Base-by-base conservation (phyloP, 208 protist species). In the Crithidia sp. region DNA sequence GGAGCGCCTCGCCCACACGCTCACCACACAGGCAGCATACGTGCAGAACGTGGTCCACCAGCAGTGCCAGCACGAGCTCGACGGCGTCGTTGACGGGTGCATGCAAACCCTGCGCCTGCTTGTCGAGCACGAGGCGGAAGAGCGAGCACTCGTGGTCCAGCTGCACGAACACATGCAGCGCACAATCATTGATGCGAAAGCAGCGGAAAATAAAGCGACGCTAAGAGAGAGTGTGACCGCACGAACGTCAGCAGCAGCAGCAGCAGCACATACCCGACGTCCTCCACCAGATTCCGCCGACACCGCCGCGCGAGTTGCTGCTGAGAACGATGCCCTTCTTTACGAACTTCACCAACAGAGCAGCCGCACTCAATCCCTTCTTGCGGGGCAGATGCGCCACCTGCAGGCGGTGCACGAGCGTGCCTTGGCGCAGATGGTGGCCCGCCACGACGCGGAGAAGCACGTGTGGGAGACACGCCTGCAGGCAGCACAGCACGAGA, bases 381-480 rank as follows among this genome's bases (percentile, higher is more conserved):
- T 79, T 5, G 41, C 47, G 6, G 68, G 43, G 7, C 75, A 72
- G 58, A 60, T 60, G 47, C 43, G 57, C 36, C 50, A 67, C 12
- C 50, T 72, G 40, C 66, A 83, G 53, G 58, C 73, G 10, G 72
- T 67, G 4, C 69, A 83, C 6, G 43, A 59, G 41, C 66, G 60
- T 13, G 60, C 67, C 6, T n/a, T 83, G 17, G 62, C 63, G 12
- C 50, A 83, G 47, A 60, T 83, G 10, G 52, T 61, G 14, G 67
- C 66, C 9, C 78, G 78, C n/a, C 68, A 83, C 44, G 71, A 50
- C 5, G 78, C 64, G 6, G 72, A 79, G 58, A 72, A 65, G 47
- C 5, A 4, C 5, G 68, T 67, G 14, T 67, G 70, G 43, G 60
- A 74, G 44, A 19, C 39, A 14, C 67, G 58, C 13, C 54, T 68